phyloP scores from a whole-genome alignment of 225 moss, liverwort and hornwort species.

The Sphagnum contortum region DNA sequence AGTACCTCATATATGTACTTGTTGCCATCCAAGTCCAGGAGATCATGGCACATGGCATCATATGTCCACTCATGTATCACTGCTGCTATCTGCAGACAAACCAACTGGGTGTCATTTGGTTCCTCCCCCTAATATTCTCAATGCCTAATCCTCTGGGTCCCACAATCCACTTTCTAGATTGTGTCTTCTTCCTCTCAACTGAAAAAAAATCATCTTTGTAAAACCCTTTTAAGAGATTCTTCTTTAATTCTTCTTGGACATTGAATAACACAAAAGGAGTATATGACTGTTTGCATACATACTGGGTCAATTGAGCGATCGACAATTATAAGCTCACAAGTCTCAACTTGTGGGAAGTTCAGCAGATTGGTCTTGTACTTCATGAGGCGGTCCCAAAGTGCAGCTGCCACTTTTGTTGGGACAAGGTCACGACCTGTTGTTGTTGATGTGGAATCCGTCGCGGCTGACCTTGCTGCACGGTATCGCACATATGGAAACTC shows the following conservation, averaged over 20 bases:
- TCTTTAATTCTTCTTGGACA: too few species aligned
- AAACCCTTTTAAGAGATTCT: too few species aligned
- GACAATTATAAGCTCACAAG: conserved; percentile 88
- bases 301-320: conserved; percentile 93
- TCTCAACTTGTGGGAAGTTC: conserved; percentile 78
- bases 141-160: too few species aligned
- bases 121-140: too few species aligned
- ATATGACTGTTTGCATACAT: not conserved
- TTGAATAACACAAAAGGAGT: too few species aligned
- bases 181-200: too few species aligned
- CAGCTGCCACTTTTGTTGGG: conserved; percentile 83
- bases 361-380: conserved; percentile 66
- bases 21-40: conserved; percentile 76
- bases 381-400: conserved; percentile 91
- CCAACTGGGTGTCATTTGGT: too few species aligned
- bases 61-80: conserved; percentile 98
- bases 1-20: conserved; percentile 78
- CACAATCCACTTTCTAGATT: too few species aligned
- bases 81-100: conserved; percentile 62
- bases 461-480: conserved; percentile 63
- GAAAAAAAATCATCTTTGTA: too few species aligned
- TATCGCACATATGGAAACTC: conserved; percentile 94
- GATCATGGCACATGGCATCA: conserved; percentile 94
- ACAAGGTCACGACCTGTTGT: conserved; percentile 76
- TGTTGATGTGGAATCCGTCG: conserved; percentile 33